phyloP scores from a whole-genome alignment of 192 early-diverging fungal genomes.

The Backusella morwellensis region DNA sequence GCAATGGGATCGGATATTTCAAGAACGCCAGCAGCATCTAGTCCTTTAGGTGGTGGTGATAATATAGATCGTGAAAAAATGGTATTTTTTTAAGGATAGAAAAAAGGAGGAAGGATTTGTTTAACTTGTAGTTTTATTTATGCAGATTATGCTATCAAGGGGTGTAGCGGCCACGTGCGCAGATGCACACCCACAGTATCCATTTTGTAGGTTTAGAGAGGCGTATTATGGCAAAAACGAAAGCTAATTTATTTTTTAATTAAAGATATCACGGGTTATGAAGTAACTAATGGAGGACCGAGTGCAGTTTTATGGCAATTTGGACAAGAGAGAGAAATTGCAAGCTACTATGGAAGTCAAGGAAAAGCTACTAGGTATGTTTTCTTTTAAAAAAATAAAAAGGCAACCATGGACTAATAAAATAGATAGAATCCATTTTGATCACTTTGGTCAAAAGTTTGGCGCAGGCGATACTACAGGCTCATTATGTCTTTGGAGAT shows the following conservation, averaged over 20 bases:
- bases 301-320: conserved; percentile 78
- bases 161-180: conserved; percentile 41
- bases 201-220: conserved; percentile 34
- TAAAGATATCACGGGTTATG: conserved; percentile 45
- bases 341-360: conserved; percentile 54
- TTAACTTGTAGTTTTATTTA: neutral
- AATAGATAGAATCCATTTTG: conserved; percentile 63
- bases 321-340: conserved; percentile 67
- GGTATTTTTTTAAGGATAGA: conserved; percentile 10
- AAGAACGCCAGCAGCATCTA: conserved; percentile 16
- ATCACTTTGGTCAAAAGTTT: conserved; percentile 77
- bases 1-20: conserved; percentile 17
- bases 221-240: neutral
- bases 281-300: conserved; percentile 48
- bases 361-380: conserved; percentile 42
- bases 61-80: conserved; percentile 20
- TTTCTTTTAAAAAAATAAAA: neutral
- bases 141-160: conserved; percentile 28
- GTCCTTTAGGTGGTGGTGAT: conserved; percentile 8
- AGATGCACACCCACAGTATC: conserved; percentile 46
- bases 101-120: neutral
- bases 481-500: conserved; percentile 69
- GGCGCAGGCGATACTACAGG: conserved; percentile 70
- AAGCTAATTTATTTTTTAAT: neutral
- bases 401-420: conserved; percentile 23